Evolutionary conservation across 2,329 filamentous ascomycete genomes (phyloP).

Genomic region (Fusarium cicatricum): DNA sequence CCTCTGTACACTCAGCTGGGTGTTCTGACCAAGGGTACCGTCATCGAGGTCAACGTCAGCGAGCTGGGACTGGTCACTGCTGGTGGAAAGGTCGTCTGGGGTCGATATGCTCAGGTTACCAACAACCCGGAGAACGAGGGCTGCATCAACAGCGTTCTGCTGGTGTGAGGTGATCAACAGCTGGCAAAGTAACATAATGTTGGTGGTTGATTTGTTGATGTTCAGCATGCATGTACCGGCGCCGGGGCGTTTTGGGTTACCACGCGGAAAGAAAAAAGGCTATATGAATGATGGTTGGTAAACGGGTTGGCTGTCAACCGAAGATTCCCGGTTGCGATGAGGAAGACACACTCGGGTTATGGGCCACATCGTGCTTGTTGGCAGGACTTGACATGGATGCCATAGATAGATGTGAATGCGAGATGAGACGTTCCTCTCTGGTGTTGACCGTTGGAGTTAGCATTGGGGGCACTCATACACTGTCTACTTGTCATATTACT

Average conservation of each 20-base stretch:
- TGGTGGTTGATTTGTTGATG: conserved; percentile 29
- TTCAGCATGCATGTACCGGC: conserved; percentile 42
- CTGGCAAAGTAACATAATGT: conserved; percentile 7
- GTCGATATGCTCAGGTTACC: conserved; percentile 70
- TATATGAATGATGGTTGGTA: conserved; percentile 32
- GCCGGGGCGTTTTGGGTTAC: conserved; percentile 41
- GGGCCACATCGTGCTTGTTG: conserved; percentile 20
- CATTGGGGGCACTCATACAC: neutral
- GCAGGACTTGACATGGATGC: conserved; percentile 30
- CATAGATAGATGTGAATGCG: conserved; percentile 28
- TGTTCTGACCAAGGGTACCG: conserved; percentile 82
- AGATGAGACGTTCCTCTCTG: conserved; percentile 10
- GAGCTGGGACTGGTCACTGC: conserved; percentile 92
- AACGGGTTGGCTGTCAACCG: conserved; percentile 41
- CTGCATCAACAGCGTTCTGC: conserved; percentile 44
- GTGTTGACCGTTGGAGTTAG: neutral
- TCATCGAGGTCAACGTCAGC: conserved; percentile 89
- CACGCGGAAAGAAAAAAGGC: conserved; percentile 32
- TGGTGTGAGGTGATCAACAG: conserved; percentile 32
- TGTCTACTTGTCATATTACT: too few relatives aligned
- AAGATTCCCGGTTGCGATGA: conserved; percentile 41
- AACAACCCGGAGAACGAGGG: conserved; percentile 58
- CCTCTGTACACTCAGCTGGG: conserved; percentile 93
- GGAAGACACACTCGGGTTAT: conserved; percentile 41
- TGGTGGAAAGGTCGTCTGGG: conserved; percentile 93